Conservation (phyloP, 2,329 filamentous ascomycete genomes). For the Pseudogymnoascus sp. region DNA sequence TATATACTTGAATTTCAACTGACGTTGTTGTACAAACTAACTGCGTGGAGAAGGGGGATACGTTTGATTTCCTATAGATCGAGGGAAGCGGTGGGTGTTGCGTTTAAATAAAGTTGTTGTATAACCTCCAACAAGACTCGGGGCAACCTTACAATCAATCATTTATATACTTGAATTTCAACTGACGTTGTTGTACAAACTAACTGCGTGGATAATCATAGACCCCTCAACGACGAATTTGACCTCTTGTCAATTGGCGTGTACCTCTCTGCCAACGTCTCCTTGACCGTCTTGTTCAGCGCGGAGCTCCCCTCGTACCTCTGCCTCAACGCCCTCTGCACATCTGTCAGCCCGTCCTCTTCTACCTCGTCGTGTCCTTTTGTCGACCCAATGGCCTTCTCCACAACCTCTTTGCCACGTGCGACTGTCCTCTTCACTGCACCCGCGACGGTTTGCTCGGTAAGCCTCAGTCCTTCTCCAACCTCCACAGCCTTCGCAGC, state of each 20-base stretch:
- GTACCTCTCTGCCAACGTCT: conserved; percentile 48
- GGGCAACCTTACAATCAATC: background rate
- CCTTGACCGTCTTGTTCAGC: conserved; percentile 42
- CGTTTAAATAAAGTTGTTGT: background rate
- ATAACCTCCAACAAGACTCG: background rate
- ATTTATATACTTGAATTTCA: conserved; percentile 9
- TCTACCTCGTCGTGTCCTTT: conserved; percentile 39
- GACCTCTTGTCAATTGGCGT: conserved; percentile 34
- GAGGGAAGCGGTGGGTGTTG: background rate
- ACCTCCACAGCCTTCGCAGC: conserved; percentile 6
- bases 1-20: conserved; percentile 9
- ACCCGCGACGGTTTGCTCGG: conserved; percentile 30
- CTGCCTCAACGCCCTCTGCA: conserved; percentile 44
- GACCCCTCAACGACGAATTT: conserved; percentile 29
- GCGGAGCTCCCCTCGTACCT: conserved; percentile 38
- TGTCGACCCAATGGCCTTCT: conserved; percentile 32
- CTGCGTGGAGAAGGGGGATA: conserved; percentile 76
- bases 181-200: background rate
- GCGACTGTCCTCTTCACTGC: conserved; percentile 32
- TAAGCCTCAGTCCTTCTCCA: conserved; percentile 22
- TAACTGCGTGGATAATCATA: conserved; percentile 17
- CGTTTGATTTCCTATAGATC: conserved; percentile 73
- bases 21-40: no score
- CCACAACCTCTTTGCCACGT: conserved; percentile 30
- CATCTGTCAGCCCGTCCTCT: conserved; percentile 14